Conservation (phyloP, 2,329 filamentous ascomycete genomes). For the Botrytis cinerea region DNA sequence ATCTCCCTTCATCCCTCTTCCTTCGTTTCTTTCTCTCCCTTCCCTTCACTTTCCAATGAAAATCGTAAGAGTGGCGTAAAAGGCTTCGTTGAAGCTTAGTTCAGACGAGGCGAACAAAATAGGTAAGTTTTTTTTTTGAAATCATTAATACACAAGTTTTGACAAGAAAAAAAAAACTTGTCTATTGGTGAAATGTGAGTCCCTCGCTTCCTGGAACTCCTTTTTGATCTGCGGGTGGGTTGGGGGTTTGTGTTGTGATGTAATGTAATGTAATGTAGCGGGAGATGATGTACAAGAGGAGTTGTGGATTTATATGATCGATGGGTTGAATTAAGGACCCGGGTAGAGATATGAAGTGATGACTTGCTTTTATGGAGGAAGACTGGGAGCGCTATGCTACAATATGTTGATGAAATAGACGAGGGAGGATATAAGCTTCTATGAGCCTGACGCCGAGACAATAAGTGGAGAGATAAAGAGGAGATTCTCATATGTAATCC, state of each 20-base stretch:
- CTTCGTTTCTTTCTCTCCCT: background rate
- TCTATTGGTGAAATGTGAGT: background rate
- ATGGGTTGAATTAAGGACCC: background rate
- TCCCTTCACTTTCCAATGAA: background rate
- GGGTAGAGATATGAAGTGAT: background rate
- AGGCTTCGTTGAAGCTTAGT: background rate
- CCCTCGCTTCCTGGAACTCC: slow-evolving; percentile 10
- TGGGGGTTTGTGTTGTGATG: background rate
- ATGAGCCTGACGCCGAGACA: background rate
- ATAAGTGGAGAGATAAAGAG: background rate
- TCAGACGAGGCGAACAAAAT: background rate
- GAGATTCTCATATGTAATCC: slow-evolving; percentile 70
- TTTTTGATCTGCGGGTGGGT: background rate
- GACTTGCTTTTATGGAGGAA: background rate
- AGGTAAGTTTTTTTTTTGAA: background rate
- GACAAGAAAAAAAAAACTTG: background rate
- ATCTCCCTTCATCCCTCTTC: background rate
- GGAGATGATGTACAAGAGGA: background rate
- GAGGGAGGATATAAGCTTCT: background rate
- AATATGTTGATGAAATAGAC: slow-evolving; percentile 2
- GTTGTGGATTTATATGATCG: background rate
- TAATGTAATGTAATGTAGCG: background rate
- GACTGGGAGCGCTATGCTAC: background rate
- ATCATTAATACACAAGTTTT: background rate
- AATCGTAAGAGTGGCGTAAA: slow-evolving; percentile 16